Conservation (phyloP, 306 rosid species). For the Cicer cuneatum region DNA sequence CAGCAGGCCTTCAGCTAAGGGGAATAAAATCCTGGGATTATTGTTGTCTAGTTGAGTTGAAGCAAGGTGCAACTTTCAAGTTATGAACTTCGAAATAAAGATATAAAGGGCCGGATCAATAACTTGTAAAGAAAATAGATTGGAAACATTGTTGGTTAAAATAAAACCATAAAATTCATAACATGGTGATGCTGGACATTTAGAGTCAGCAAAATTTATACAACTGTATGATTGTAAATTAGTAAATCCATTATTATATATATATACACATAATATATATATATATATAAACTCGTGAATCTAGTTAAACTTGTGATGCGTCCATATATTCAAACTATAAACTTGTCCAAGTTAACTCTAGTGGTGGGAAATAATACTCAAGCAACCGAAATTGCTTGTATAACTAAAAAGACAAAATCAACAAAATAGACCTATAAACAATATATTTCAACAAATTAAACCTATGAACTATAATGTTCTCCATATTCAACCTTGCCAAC, state of each 20-base stretch:
- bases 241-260: background rate
- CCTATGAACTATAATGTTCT: too few species aligned
- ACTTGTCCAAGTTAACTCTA: background rate
- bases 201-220: slow-evolving; percentile 1
- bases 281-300: background rate
- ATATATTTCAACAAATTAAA: too few species aligned
- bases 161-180: slow-evolving; percentile 1
- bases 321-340: background rate
- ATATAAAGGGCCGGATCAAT: slow-evolving; percentile 1
- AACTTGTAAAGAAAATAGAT: background rate
- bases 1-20: background rate
- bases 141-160: slow-evolving; percentile 1
- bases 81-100: background rate
- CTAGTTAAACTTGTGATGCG: background rate
- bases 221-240: background rate
- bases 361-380: background rate
- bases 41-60: slow-evolving; percentile 1
- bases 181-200: background rate
- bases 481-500: too few species aligned
- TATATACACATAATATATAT: too few species aligned
- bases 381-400: background rate
- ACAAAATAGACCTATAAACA: background rate
- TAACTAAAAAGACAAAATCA: background rate
- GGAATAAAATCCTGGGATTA: slow-evolving; percentile 6
- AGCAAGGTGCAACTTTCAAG: slow-evolving; percentile 9